Percentiles rank a stretch among this genome's conserved stretches.
phyloP scores from a whole-genome alignment of 140 eudicot genomes.

The Flaveria floridana region DNA sequence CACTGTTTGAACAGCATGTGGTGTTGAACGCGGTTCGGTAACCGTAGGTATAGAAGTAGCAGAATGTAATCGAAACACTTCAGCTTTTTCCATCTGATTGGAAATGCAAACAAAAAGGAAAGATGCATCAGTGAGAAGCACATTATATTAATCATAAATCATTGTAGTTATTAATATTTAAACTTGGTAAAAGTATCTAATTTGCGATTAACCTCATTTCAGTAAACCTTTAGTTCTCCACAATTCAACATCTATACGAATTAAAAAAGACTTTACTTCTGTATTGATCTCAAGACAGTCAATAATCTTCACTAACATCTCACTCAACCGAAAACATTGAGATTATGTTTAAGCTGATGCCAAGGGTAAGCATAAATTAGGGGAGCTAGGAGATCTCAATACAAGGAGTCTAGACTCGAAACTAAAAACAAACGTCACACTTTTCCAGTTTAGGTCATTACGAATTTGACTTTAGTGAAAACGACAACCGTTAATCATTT shows the following conservation, averaged over 20 bases:
- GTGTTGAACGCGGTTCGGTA: conserved; percentile 39
- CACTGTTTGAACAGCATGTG: conserved; percentile 38
- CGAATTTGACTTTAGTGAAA: not conserved
- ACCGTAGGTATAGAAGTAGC: conserved; percentile 40
- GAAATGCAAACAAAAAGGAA: not conserved
- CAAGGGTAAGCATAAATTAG: not conserved
- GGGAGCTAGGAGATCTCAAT: not conserved
- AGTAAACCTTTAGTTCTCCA: not conserved
- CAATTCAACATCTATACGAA: not conserved
- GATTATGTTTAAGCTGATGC: not conserved
- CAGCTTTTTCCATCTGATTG: conserved; percentile 76
- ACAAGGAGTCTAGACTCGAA: not conserved
- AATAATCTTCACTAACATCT: not conserved
- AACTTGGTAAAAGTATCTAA: not conserved
- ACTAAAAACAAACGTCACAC: not conserved
- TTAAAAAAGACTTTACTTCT: not conserved
- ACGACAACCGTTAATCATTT: not conserved
- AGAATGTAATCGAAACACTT: conserved; percentile 50
- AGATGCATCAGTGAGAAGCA: conserved; percentile 16
- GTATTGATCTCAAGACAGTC: not conserved
- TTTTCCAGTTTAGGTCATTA: not conserved
- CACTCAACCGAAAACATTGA: no score
- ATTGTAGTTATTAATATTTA: not conserved
- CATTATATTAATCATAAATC: conserved; percentile 16
- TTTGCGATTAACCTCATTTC: not conserved